Evolutionary conservation across 163 green algal species (phyloP).

Genomic region (Chlamydomonas reinhardtii): DNA sequence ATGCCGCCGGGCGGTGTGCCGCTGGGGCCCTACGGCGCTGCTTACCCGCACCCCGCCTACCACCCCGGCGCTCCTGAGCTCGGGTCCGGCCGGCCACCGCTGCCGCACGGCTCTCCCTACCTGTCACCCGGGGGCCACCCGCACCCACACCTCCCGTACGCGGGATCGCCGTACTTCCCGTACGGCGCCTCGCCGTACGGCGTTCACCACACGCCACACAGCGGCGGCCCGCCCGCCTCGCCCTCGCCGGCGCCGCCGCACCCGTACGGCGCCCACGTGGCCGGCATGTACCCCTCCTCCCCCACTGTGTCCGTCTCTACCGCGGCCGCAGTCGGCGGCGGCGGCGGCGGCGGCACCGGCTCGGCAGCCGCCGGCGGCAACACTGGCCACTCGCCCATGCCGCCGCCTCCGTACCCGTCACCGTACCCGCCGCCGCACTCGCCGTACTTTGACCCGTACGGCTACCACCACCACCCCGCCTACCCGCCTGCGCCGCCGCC

Average conservation of each 20-base stretch:
- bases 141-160: background rate
- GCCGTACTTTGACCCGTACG: background rate
- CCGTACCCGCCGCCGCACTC: background rate
- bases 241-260: background rate
- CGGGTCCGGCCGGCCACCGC: too few species aligned
- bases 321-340: background rate
- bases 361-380: background rate
- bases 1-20: too few species aligned
- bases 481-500: background rate
- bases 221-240: too few species aligned
- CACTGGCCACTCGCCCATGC: background rate
- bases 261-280: background rate
- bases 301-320: too few species aligned
- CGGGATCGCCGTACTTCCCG: background rate
- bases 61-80: too few species aligned
- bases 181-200: background rate
- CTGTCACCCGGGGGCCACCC: background rate
- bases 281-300: too few species aligned
- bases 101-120: too few species aligned
- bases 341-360: too few species aligned
- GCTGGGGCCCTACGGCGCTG: background rate
- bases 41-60: background rate
- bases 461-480: background rate
- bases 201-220: background rate
- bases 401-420: background rate